Evolutionary conservation across 106 monocot genomes (phyloP).

Genomic region (Iris macrosiphon): DNA sequence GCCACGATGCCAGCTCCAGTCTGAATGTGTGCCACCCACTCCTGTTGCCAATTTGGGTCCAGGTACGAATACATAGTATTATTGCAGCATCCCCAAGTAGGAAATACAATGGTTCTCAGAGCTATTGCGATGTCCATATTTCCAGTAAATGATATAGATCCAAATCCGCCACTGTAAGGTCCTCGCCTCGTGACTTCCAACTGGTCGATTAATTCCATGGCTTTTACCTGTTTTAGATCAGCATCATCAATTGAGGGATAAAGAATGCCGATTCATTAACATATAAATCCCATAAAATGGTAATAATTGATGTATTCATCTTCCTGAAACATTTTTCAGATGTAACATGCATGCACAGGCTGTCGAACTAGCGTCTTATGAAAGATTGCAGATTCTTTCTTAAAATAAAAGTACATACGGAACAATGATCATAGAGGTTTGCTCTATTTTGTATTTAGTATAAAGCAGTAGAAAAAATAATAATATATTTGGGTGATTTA

Average conservation of each 20-base stretch:
- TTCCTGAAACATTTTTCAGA: no score
- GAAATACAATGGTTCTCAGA: constrained; percentile 22
- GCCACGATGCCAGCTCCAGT: constrained; percentile 83
- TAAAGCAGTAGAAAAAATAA: no score
- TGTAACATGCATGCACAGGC: no score
- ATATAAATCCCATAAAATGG: not conserved
- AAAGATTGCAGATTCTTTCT: no score
- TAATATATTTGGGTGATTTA: no score
- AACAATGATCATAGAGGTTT: no score
- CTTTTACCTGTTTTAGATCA: constrained; percentile 38
- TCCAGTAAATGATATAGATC: constrained; percentile 38
- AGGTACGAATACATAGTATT: constrained; percentile 15
- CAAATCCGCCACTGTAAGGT: constrained; percentile 73
- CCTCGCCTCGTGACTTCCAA: constrained; percentile 61
- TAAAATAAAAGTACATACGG: no score
- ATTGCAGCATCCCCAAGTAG: not conserved
- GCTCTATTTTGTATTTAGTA: no score
- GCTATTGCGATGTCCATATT: constrained; percentile 25
- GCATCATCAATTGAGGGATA: not conserved
- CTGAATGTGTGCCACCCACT: constrained; percentile 44
- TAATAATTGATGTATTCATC: not conserved
- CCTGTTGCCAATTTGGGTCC: constrained; percentile 8
- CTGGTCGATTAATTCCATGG: constrained; percentile 70
- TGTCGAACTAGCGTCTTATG: no score
- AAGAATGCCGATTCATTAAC: not conserved